Evolutionary conservation across 768 basidiomycete species (phyloP), one percentile per base, ranked within the genome.

Genomic region (Rhodosporidiobolus odoratus): DNA sequence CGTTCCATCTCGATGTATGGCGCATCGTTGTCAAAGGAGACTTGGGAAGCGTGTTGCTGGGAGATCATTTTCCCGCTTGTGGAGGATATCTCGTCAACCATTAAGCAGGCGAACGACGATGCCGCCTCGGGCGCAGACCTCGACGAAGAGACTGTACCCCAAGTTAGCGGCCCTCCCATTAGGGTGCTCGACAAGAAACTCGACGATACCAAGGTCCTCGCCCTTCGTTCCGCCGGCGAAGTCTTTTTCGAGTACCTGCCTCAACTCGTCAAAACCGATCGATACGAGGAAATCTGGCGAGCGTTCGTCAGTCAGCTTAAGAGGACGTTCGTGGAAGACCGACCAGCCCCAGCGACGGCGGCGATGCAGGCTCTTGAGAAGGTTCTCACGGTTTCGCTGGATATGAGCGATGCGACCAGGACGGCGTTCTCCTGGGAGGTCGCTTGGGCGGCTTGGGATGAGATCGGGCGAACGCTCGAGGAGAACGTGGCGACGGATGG

Each of bases 1-100:
- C 85, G 94, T 58, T 91, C 92, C 3, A 86, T 97, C 81, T 92
- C 95, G 79, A 83, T 97, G 16, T 97, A 99, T 77, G 95, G 95
- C 3, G 86, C 87, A 13, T 91, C 88, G 0, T 82, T 99, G 59
- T 89, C 88, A 76, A 78, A 84, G 47, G 87, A 87, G 10, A 90
- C 89, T 0, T 99, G 95, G 95, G 86, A 89, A 50, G 86, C 90
- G 62, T 92, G 92, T 69, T 83, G 95, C n/a, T 92, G 91, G 89
- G 87, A 88, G 77, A 85, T 97, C 66, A 86, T 90, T 19, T 91
- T 95, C 80, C 92, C 92, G 12, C 82, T 98, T 6, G 80, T 96
- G 68, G 88, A 91, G 58, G 82, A 87, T 35, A 38, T 74, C n/a
- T 73, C 32, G 72, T 75, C 48, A 47, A 69, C 41, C 61, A 71